A percentile compares a stretch with the other conserved stretches of the same genome.
Conservation (phyloP, 495 filamentous ascomycete species). For the Echria macrotheca region DNA sequence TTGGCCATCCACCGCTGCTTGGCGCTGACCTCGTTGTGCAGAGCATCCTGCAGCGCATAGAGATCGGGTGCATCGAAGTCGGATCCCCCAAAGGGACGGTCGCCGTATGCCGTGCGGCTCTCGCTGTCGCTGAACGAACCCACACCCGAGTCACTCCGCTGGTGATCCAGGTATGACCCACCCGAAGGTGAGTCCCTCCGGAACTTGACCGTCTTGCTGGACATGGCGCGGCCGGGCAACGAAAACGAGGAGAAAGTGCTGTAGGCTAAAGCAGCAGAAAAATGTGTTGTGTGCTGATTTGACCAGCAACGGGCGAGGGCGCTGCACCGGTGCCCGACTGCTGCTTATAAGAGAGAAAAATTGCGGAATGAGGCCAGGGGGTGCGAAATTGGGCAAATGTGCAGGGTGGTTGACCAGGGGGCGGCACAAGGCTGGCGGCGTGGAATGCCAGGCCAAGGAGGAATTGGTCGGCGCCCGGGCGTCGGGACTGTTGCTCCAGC, state of each 20-base stretch:
- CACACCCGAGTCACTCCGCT: conserved; percentile 33
- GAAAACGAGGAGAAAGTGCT: conserved; percentile 14
- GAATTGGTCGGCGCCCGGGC: conserved; percentile 10
- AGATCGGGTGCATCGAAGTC: conserved; percentile 22
- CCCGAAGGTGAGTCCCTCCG: conserved; percentile 25
- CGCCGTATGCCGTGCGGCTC: conserved; percentile 21
- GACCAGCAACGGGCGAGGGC: conserved; percentile 20
- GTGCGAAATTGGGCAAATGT: conserved; percentile 25
- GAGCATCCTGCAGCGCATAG: conserved; percentile 19
- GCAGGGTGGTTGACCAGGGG: conserved; percentile 11
- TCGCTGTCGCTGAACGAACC: conserved; percentile 33
- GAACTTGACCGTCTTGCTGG: conserved; percentile 34
- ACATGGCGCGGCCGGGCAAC: conserved; percentile 19
- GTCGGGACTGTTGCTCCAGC: background rate
- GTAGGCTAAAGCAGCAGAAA: conserved; percentile 27
- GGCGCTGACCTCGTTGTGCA: conserved; percentile 8
- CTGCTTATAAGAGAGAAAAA: conserved; percentile 27
- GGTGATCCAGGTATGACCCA: conserved; percentile 26
- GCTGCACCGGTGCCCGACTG: conserved; percentile 36
- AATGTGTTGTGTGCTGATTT: conserved; percentile 41
- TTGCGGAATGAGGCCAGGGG: conserved; percentile 17
- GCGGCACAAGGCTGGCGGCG: conserved; percentile 22
- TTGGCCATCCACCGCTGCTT: conserved; percentile 22
- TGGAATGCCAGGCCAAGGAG: no score
- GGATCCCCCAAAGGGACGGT: conserved; percentile 18